Conservation (phyloP, 169 alveolate species). For the Cryptosporidium baileyi region DNA sequence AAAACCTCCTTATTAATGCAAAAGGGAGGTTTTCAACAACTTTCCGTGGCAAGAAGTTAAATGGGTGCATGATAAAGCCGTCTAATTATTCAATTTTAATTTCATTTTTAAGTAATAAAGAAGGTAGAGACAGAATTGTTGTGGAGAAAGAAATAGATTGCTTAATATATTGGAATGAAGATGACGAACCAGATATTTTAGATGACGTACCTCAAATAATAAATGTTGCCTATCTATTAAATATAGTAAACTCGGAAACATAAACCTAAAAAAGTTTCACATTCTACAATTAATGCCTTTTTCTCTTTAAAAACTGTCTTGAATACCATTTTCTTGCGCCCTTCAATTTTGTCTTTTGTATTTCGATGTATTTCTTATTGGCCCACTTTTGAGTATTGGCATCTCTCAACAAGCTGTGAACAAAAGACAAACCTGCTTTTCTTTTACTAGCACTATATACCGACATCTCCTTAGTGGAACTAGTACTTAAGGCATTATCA, state of each 20-base stretch:
- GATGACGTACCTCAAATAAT: slow-evolving; percentile 55
- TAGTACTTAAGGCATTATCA: background rate
- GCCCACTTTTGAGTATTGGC: slow-evolving; percentile 61
- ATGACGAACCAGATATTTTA: background rate
- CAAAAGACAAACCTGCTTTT: slow-evolving; percentile 15
- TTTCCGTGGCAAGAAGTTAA: slow-evolving; percentile 41
- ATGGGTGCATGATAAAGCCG: slow-evolving; percentile 22
- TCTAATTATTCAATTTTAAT: too few relatives aligned
- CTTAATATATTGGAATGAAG: slow-evolving; percentile 49
- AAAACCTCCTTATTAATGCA: too few relatives aligned
- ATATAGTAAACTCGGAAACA: background rate
- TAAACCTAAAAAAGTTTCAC: background rate
- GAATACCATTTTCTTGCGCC: slow-evolving; percentile 65
- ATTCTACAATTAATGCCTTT: slow-evolving; percentile 14
- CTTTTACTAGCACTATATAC: background rate
- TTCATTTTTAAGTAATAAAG: too few relatives aligned
- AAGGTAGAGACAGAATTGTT: too few relatives aligned
- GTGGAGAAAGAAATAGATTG: background rate
- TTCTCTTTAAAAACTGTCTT: slow-evolving; percentile 50
- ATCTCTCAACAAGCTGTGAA: slow-evolving; percentile 32
- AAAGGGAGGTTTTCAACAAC: background rate
- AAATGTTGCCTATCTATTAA: background rate
- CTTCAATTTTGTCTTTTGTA: slow-evolving; percentile 2
- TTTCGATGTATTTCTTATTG: slow-evolving; percentile 45
- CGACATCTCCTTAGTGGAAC: slow-evolving; percentile 26